phyloP scores from a whole-genome alignment of 805 yeast genomes.

The Teunomyces atbi region DNA sequence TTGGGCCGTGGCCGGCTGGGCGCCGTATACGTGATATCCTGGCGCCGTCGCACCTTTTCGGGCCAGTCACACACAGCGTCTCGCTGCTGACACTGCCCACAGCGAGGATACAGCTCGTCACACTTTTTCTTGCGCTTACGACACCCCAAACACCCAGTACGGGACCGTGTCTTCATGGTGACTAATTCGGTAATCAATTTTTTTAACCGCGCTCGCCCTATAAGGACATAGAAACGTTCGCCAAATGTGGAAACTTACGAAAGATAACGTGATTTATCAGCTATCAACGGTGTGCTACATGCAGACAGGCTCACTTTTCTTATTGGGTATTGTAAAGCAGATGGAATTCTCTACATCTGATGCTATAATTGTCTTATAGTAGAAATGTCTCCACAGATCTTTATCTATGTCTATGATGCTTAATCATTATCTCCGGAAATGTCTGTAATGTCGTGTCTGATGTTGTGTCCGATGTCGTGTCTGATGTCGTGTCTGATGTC shows the following conservation, averaged over 20 bases:
- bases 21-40: not conserved
- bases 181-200: slow-evolving; percentile 27
- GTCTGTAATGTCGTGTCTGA: no score
- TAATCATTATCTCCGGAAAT: no score
- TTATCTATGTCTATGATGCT: no score
- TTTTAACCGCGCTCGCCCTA: slow-evolving; percentile 31
- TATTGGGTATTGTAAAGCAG: no score
- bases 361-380: no score
- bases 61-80: slow-evolving; percentile 29
- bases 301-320: no score
- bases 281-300: no score
- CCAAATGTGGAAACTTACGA: slow-evolving; percentile 1
- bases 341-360: no score
- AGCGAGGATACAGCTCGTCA: slow-evolving; percentile 32
- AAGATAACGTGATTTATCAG: not conserved
- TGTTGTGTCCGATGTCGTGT: no score
- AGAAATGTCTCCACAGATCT: no score
- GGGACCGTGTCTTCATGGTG: slow-evolving; percentile 19
- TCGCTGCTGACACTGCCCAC: slow-evolving; percentile 24
- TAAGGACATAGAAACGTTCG: not conserved
- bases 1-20: slow-evolving; percentile 2
- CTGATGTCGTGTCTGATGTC: no score
- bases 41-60: slow-evolving; percentile 4
- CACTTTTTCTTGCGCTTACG: slow-evolving; percentile 29
- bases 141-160: slow-evolving; percentile 35